Evolutionary conservation across 2,329 filamentous ascomycete genomes (phyloP).

Genomic region (Ophiostoma australiae): DNA sequence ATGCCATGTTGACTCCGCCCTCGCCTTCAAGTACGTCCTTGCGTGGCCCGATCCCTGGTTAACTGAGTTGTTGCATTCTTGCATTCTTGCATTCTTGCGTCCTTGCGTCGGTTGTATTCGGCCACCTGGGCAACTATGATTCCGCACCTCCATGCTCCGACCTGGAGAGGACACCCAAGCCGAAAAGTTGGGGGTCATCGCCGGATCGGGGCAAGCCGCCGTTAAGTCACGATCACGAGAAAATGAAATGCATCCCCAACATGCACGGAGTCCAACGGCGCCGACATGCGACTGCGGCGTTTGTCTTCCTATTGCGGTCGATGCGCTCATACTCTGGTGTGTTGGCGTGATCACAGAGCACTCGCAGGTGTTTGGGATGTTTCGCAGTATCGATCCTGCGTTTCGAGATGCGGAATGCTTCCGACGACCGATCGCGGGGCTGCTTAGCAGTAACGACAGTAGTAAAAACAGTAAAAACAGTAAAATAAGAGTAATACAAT

Average conservation of each 20-base stretch:
- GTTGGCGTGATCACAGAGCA: neutral
- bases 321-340: neutral
- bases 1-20: neutral
- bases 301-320: neutral
- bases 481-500: neutral
- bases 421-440: neutral
- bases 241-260: neutral
- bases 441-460: too few relatives aligned
- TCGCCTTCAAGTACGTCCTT: neutral
- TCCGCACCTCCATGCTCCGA: neutral
- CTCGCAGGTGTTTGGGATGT: neutral
- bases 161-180: neutral
- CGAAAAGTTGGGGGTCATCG: neutral
- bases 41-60: too few relatives aligned
- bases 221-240: neutral
- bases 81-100: neutral
- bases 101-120: neutral
- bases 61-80: neutral
- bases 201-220: constrained; percentile 13
- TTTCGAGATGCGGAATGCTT: neutral
- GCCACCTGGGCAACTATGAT: neutral
- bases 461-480: neutral
- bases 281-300: neutral
- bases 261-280: neutral
- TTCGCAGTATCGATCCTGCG: too few relatives aligned